Evolutionary conservation across 2,329 filamentous ascomycete species (phyloP), one percentile per base, ranked within the genome.

Genomic region (Chalaropsis thielavioides): DNA sequence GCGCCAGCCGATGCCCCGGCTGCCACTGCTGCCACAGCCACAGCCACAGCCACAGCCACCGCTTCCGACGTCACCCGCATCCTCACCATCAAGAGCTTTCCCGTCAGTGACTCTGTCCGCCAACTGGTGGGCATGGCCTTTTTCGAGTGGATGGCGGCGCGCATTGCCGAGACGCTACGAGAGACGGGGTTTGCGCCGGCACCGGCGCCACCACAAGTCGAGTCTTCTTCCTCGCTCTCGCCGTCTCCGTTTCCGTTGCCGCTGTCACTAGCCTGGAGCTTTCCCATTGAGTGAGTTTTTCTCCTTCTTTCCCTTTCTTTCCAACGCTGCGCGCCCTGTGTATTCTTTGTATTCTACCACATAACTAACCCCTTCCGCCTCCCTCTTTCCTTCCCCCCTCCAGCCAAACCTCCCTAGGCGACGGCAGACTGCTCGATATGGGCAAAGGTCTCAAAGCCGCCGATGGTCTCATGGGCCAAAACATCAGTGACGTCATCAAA

Each of bases 131-230:
- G 85, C 17, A 78, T 79, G 69, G 76, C 73, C 0, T 87, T 88
- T 70, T 88, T 88, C 69, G 79, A 84, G 71, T 88, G 85, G 85
- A 85, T 88, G 79, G 84, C 84, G 0, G 75, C 77, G 51, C 79
- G 78, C 68, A 84, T 87, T 69, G 72, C 76, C 62, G 80, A 85
- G 61, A 83, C 83, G 1, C 74, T 87, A 11, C 73, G 75, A 6
- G 62, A 49, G n/a, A 43, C 35, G 8, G 41, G 19, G 2, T n/a
- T 49, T 38, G 22, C 60, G 8, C 22, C 51, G 13, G 27, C 15
- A 5, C 13, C n/a, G 22, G 8, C 7, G 46, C 10, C 46, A 13
- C n/a, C 10, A 11, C 3, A 5, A 3, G 46, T n/a, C n/a, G n/a
- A n/a, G n/a, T n/a, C 46, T 10, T 51, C 46, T 51, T 13, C 31